phyloP scores from a whole-genome alignment of 192 early-diverging fungal species.

The Podila epicladia region DNA sequence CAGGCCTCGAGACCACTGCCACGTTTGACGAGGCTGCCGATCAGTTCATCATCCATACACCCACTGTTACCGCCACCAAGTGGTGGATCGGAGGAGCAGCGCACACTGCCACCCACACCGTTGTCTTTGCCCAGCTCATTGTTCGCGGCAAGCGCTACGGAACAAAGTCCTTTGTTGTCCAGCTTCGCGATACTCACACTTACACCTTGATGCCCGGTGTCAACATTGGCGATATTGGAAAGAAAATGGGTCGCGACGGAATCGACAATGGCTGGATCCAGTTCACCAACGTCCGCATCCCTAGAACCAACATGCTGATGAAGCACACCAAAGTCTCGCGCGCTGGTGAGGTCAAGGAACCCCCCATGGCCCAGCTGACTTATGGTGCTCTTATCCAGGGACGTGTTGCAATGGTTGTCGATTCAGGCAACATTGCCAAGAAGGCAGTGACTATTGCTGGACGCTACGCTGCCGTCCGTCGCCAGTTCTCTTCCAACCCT shows the following conservation, averaged over 20 bases:
- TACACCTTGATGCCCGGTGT: conserved; percentile 83
- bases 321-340: conserved; percentile 89
- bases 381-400: conserved; percentile 88
- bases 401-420: conserved; percentile 80
- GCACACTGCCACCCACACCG: conserved; percentile 81
- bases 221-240: conserved; percentile 90
- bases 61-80: conserved; percentile 84
- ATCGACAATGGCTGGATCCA: conserved; percentile 94
- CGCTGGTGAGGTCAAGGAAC: conserved; percentile 80
- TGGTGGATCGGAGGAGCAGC: conserved; percentile 98
- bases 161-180: conserved; percentile 89
- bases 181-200: conserved; percentile 81
- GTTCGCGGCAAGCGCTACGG: conserved; percentile 85
- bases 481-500: conserved; percentile 79
- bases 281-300: conserved; percentile 90
- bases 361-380: conserved; percentile 81
- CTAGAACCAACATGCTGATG: conserved; percentile 90
- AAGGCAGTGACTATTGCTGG: conserved; percentile 92
- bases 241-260: conserved; percentile 91
- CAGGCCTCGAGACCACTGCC: conserved; percentile 90
- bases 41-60: conserved; percentile 82
- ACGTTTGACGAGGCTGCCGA: conserved; percentile 78
- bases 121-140: conserved; percentile 85
- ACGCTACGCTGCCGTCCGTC: conserved; percentile 89
- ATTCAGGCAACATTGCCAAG: conserved; percentile 86